Conservation (phyloP, 345 rosid genomes). For the Geranium brycei region DNA sequence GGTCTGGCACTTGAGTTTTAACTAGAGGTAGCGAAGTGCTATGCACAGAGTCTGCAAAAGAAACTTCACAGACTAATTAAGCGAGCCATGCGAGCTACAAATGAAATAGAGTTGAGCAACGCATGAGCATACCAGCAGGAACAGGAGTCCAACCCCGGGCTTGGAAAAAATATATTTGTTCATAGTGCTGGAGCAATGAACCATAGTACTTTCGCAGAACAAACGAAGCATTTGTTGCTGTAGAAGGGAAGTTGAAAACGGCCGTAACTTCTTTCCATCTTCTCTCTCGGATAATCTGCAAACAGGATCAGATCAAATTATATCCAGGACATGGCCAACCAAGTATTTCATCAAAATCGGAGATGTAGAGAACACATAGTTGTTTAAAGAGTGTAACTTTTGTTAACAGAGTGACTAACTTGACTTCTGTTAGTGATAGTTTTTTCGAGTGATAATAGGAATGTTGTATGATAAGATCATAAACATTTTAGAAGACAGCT, state of each 20-base stretch:
- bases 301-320: conserved; percentile 1
- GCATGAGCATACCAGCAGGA: conserved; percentile 33
- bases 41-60: conserved; percentile 39
- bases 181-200: conserved; percentile 69
- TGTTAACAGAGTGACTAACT: too few relatives aligned
- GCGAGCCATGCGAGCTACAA: neutral
- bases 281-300: conserved; percentile 64
- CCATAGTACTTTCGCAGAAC: conserved; percentile 83
- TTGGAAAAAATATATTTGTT: conserved; percentile 65
- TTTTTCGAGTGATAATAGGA: too few relatives aligned
- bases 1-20: conserved; percentile 28
- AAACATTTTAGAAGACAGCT: too few relatives aligned
- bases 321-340: neutral
- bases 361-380: neutral
- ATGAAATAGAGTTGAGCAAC: neutral
- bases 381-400: too few relatives aligned
- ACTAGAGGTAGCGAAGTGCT: conserved; percentile 20
- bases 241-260: conserved; percentile 87
- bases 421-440: too few relatives aligned
- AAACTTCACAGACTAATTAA: neutral
- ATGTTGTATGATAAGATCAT: too few relatives aligned
- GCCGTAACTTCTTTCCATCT: conserved; percentile 98
- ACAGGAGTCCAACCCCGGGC: conserved; percentile 34
- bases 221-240: conserved; percentile 92
- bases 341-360: neutral